A percentile compares a stretch with the other conserved stretches of the same genome.
Conservation (phyloP, 106 monocot species). For the Vanilla planifolia region DNA sequence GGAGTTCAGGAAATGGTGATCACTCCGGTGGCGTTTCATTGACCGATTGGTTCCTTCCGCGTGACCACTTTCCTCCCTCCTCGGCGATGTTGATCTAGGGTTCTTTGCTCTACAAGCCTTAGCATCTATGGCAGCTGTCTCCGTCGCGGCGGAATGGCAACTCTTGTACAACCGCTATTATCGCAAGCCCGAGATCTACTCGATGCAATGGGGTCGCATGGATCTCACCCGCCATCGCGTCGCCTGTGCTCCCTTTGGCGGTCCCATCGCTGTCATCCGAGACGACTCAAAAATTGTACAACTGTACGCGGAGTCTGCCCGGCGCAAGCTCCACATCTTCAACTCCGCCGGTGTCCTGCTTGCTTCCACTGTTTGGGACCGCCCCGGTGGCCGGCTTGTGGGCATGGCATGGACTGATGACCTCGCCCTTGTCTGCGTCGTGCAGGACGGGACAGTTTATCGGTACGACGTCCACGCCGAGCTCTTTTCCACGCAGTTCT, state of each 20-base stretch:
- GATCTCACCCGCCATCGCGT: slow-evolving; percentile 86
- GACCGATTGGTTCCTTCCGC: no score
- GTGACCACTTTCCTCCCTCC: neutral
- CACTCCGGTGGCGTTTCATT: no score
- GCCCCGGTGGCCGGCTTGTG: slow-evolving; percentile 72
- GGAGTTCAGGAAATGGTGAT: no score
- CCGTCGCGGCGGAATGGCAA: slow-evolving; percentile 98
- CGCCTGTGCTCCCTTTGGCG: slow-evolving; percentile 86
- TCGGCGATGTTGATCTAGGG: neutral
- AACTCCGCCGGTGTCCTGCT: slow-evolving; percentile 55
- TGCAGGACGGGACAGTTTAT: slow-evolving; percentile 80
- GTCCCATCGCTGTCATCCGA: slow-evolving; percentile 89
- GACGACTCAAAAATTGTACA: slow-evolving; percentile 99
- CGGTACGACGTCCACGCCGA: slow-evolving; percentile 49
- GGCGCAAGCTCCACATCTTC: slow-evolving; percentile 81
- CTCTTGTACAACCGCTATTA: slow-evolving; percentile 89
- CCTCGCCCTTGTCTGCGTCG: slow-evolving; percentile 44
- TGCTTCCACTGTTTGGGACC: slow-evolving; percentile 77
- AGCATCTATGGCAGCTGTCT: slow-evolving; percentile 42
- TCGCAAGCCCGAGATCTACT: slow-evolving; percentile 71
- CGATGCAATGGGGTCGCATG: slow-evolving; percentile 62
- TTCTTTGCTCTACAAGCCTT: neutral
- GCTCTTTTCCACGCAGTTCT: slow-evolving; percentile 27
- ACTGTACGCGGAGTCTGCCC: slow-evolving; percentile 81
- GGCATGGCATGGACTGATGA: slow-evolving; percentile 76